These are phyloP conservation scores for Raffaelea arxii DNA, from an alignment of 2,329 filamentous ascomycete species.

Conservation along the genomic window DNA sequence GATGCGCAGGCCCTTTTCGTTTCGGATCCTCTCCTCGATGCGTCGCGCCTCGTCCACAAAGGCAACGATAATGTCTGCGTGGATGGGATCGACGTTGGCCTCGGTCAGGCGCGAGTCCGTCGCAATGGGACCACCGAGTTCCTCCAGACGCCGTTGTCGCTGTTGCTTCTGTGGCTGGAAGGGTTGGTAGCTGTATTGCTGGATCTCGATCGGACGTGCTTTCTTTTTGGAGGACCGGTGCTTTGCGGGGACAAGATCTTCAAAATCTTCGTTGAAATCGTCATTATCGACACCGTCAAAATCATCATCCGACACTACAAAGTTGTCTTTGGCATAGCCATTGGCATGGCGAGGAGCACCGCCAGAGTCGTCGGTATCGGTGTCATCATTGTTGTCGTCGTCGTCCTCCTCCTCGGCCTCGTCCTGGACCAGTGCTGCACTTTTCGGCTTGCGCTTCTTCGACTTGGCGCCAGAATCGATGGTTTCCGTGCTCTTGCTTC, in stretches of 20 bases:
- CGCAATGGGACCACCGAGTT: constrained; percentile 49
- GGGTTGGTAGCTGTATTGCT: constrained; percentile 6
- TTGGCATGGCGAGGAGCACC: constrained; percentile 23
- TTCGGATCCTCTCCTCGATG: constrained; percentile 51
- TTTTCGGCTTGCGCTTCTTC: constrained; percentile 9
- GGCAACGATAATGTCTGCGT: constrained; percentile 51
- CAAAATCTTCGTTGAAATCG: constrained; percentile 27
- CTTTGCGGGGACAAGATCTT: constrained; percentile 13
- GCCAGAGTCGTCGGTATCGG: constrained; percentile 27
- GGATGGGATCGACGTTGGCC: constrained; percentile 28
- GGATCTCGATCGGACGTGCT: constrained; percentile 13
- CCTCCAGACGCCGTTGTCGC: constrained; percentile 24
- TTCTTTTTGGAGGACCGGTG: not conserved
- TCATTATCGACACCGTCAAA: constrained; percentile 19
- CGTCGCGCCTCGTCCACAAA: constrained; percentile 56
- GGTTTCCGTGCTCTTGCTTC: not conserved
- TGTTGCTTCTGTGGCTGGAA: not conserved
- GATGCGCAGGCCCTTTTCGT: constrained; percentile 45
- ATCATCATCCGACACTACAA: constrained; percentile 29
- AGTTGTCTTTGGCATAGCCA: constrained; percentile 34
- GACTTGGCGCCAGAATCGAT: constrained; percentile 6
- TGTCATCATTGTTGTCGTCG: constrained; percentile 24
- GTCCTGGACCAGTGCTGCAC: constrained; percentile 14
- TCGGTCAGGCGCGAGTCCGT: constrained; percentile 42
- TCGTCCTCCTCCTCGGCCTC: constrained; percentile 18